A percentile compares a stretch with the other conserved stretches of the same genome.
phyloP scores from a whole-genome alignment of 805 yeast species.

The Kodamaea neixiangensis region DNA sequence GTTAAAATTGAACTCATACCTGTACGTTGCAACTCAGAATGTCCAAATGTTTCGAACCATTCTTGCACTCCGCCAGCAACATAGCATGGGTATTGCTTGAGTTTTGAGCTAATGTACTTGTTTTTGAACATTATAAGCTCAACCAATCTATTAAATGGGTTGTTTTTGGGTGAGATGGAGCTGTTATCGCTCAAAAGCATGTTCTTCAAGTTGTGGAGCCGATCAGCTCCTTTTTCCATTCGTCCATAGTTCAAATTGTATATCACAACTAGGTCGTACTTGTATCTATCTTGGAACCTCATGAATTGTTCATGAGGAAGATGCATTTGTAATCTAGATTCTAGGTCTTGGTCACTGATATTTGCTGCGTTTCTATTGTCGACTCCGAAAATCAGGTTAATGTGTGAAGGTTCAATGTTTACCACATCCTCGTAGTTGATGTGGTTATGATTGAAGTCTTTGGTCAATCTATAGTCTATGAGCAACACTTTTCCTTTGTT shows the following conservation, averaged over 20 bases:
- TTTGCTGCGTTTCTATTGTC: constrained; percentile 33
- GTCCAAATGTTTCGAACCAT: constrained; percentile 38
- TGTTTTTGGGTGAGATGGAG: constrained; percentile 46
- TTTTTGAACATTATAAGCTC: constrained; percentile 32
- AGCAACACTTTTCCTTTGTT: constrained; percentile 44
- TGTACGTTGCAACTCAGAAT: constrained; percentile 20
- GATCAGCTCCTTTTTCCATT: constrained; percentile 21
- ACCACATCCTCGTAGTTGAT: constrained; percentile 59
- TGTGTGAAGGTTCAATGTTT: constrained; percentile 67
- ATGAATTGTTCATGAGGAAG: constrained; percentile 57
- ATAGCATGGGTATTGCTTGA: constrained; percentile 33
- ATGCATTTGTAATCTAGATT: constrained; percentile 55
- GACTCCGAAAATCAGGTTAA: constrained; percentile 19
- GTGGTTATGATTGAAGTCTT: constrained; percentile 63
- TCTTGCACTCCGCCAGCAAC: constrained; percentile 39
- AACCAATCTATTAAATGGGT: constrained; percentile 57
- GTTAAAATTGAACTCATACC: constrained; percentile 14
- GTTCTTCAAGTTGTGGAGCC: constrained; percentile 38
- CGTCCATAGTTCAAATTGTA: constrained; percentile 53
- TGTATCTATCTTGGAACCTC: constrained; percentile 52
- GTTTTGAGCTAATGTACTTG: constrained; percentile 34
- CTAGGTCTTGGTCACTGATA: constrained; percentile 65
- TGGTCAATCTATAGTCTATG: constrained; percentile 68
- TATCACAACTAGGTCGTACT: constrained; percentile 64
- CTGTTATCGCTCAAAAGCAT: constrained; percentile 35